Evolutionary conservation across 768 basidiomycete species (phyloP), one percentile per base, ranked within the genome.

Genomic region (Amanita inopinata): DNA sequence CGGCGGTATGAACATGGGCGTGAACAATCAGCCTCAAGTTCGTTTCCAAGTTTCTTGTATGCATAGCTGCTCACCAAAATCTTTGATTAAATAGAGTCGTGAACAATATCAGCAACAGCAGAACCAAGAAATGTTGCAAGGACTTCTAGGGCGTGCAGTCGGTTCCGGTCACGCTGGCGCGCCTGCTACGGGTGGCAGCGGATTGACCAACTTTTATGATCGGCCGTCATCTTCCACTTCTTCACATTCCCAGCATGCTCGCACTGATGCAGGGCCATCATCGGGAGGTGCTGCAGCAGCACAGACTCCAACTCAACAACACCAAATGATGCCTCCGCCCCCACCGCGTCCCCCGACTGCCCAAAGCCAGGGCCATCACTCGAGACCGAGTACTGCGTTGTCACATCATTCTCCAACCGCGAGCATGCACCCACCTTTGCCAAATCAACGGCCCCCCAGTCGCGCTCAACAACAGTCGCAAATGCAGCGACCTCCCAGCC

Each of bases 271-370:
- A 7, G 27, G 27, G n/a, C n/a, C n/a, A 19, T 14, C 15, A 6
- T 15, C 38, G 7, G 38, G 25, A 27, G 24, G 14, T 28, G 14
- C 15, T 7, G 19, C 23, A 38, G 11, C 23, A 38, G 38, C 33
- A 24, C 43, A 46, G 15, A 45, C 49, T n/a, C n/a, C n/a, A 39
- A 38, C 38, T 17, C 43, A 47, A n/a, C 48, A 48, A 23, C 40
- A 49, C 17, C 53, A 53, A 37, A 61, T 61, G 58, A 55, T 61
- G 54, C 59, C 58, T 14, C 61, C 61, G 18, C 59, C 58, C 20
- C 56, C 56, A 3, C 58, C 56, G 7, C 49, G 47, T 18, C 47
- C 50, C 5, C 36, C 47, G 11, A 51, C 47, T 12, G 50, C 47
- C 8, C 50, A 51, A 25, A 45, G 43, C 25, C 44, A 46, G 25